Conservation (phyloP, 768 basidiomycete genomes). For the Hemileccinum rubropunctum region DNA sequence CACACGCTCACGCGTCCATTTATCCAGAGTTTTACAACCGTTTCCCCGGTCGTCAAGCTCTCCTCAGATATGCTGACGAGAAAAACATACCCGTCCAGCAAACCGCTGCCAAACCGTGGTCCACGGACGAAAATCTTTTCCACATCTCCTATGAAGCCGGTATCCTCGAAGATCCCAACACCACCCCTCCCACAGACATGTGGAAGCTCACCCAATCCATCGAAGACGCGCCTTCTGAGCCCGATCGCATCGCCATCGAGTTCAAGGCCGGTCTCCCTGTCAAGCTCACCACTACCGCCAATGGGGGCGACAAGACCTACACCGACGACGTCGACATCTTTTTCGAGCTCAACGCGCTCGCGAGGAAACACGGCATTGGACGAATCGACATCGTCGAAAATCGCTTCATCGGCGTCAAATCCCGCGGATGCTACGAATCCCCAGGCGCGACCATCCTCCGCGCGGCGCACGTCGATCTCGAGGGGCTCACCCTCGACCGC, state of each 20-base stretch:
- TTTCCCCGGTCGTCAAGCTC: conserved; percentile 92
- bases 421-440: conserved; percentile 98
- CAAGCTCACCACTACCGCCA: conserved; percentile 70
- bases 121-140: conserved; percentile 99
- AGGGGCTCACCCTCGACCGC: conserved; percentile 96
- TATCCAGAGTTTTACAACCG: conserved; percentile 93
- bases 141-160: conserved; percentile 99
- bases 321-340: conserved; percentile 97
- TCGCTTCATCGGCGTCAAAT: conserved; percentile 98
- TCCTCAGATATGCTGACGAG: conserved; percentile 85
- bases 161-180: conserved; percentile 96
- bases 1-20: neutral
- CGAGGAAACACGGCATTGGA: conserved; percentile 92
- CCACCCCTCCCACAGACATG: conserved; percentile 94
- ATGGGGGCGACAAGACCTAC: conserved; percentile 52
- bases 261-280: conserved; percentile 86
- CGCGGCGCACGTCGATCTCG: conserved; percentile 92
- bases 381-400: conserved; percentile 99
- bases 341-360: conserved; percentile 85
- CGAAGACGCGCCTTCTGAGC: conserved; percentile 73
- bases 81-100: conserved; percentile 92
- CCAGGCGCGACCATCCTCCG: conserved; percentile 97
- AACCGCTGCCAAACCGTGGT: conserved; percentile 97
- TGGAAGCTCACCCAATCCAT: conserved; percentile 94
- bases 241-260: conserved; percentile 82